Evolutionary conservation across 768 basidiomycete genomes (phyloP).

Genomic region (Suillus clintonianus): DNA sequence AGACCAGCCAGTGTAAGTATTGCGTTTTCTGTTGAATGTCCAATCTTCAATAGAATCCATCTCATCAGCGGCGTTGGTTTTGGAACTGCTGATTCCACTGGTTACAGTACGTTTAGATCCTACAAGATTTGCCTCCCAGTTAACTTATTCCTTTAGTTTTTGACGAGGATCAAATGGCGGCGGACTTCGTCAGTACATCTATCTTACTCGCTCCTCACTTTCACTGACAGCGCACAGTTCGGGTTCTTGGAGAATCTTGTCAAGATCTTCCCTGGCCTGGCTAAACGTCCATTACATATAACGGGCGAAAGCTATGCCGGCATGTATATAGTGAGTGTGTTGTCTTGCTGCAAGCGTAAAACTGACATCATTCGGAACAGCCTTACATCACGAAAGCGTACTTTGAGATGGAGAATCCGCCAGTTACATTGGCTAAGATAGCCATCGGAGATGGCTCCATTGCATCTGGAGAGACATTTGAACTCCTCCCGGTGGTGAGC

Average conservation of each 20-base stretch:
- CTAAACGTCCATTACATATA: conserved; percentile 64
- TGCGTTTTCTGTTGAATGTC: not conserved
- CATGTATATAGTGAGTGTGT: conserved; percentile 57
- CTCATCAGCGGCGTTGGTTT: conserved; percentile 55
- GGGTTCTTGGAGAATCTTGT: conserved; percentile 72
- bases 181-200: conserved; percentile 41
- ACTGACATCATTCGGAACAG: conserved; percentile 31
- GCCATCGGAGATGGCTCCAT: conserved; percentile 72
- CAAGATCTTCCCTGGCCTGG: conserved; percentile 71
- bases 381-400: conserved; percentile 78
- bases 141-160: conserved; percentile 36
- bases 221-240: conserved; percentile 43
- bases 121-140: not conserved
- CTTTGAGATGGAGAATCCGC: conserved; percentile 61
- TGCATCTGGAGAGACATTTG: conserved; percentile 49
- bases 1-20: conserved; percentile 65
- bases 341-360: not conserved
- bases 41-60: conserved; percentile 8
- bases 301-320: conserved; percentile 80
- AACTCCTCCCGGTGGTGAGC: conserved; percentile 57
- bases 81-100: conserved; percentile 61
- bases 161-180: conserved; percentile 67
- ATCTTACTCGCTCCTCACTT: conserved; percentile 4
- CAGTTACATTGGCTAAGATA: conserved; percentile 67
- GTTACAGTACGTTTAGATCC: conserved; percentile 51